These are phyloP conservation scores for Boletus patriciae DNA, from an alignment of 768 basidiomycete genomes.

Conservation along the genomic window DNA sequence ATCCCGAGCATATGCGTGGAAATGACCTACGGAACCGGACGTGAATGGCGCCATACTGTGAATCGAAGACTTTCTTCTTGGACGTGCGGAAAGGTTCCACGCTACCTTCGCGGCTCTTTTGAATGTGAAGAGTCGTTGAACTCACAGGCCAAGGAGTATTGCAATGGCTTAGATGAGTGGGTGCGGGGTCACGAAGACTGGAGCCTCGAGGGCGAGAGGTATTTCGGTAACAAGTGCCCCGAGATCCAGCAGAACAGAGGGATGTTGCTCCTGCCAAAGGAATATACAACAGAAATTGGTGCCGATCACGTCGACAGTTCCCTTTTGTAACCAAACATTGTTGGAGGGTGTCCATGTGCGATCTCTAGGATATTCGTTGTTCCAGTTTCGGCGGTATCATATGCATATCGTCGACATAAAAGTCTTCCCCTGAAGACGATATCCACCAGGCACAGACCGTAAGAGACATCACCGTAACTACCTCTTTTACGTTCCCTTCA, in stretches of 20 bases:
- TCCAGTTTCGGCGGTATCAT: no score
- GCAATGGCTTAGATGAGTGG: constrained; percentile 51
- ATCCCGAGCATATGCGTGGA: constrained; percentile 32
- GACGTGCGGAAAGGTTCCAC: constrained; percentile 1
- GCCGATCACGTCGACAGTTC: constrained; percentile 5
- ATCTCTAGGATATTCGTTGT: no score
- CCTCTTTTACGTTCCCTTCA: no score
- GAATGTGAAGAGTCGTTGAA: constrained; percentile 36
- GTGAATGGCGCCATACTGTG: constrained; percentile 18
- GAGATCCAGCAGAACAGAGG: constrained; percentile 32
- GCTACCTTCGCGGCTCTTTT: constrained; percentile 19
- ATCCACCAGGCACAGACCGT: no score
- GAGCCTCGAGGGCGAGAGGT: constrained; percentile 48
- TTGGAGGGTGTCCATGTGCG: no score
- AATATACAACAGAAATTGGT: background rate
- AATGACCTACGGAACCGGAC: constrained; percentile 33
- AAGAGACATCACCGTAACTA: no score
- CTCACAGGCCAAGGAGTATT: constrained; percentile 30
- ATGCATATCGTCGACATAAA: no score
- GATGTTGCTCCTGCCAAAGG: constrained; percentile 34
- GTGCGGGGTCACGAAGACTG: constrained; percentile 48
- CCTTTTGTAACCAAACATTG: background rate
- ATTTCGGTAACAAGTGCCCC: constrained; percentile 38
- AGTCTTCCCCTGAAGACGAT: no score
- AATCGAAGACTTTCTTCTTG: constrained; percentile 3